A percentile compares a stretch with the other conserved stretches of the same genome.
Evolutionary conservation across 116 monocot genomes (phyloP).

Genomic region (Cymodocea nodosa): DNA sequence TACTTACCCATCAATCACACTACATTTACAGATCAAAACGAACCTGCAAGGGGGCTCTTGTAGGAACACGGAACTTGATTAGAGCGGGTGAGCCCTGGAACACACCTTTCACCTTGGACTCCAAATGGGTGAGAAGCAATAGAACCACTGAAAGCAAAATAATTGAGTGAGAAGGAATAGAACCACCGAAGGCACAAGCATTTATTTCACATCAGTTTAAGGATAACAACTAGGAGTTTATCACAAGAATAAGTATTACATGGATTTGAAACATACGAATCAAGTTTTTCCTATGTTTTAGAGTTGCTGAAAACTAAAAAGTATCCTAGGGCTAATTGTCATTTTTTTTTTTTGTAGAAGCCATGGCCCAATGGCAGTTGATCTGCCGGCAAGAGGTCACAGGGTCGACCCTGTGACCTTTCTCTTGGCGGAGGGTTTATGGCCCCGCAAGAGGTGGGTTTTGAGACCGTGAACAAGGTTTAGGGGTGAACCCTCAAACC

Average conservation of each 20-base stretch:
- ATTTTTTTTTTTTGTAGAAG: too few relatives aligned
- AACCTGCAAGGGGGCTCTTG: constrained; percentile 86
- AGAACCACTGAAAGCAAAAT: too few relatives aligned
- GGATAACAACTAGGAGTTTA: neutral
- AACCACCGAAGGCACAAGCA: constrained; percentile 31
- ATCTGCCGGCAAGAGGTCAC: too few relatives aligned
- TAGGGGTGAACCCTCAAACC: too few relatives aligned
- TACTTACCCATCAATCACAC: neutral
- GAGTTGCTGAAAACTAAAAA: constrained; percentile 53
- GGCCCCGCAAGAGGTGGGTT: too few relatives aligned
- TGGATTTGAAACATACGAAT: constrained; percentile 43
- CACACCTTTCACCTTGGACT: constrained; percentile 61
- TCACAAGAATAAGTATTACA: neutral
- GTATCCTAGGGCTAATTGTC: constrained; percentile 67
- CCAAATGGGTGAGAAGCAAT: too few relatives aligned
- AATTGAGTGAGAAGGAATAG: constrained; percentile 67
- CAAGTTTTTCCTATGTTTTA: constrained; percentile 83
- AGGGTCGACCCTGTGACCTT: too few relatives aligned
- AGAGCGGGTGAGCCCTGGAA: constrained; percentile 76
- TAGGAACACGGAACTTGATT: constrained; percentile 78
- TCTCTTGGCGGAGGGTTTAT: too few relatives aligned
- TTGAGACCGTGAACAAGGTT: too few relatives aligned
- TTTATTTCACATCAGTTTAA: neutral
- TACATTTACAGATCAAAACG: neutral
- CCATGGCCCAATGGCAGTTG: too few relatives aligned